These are phyloP conservation scores for Cyclotella baltica DNA, from an alignment of 108 stramenopile genomes.

Conservation along the genomic window DNA sequence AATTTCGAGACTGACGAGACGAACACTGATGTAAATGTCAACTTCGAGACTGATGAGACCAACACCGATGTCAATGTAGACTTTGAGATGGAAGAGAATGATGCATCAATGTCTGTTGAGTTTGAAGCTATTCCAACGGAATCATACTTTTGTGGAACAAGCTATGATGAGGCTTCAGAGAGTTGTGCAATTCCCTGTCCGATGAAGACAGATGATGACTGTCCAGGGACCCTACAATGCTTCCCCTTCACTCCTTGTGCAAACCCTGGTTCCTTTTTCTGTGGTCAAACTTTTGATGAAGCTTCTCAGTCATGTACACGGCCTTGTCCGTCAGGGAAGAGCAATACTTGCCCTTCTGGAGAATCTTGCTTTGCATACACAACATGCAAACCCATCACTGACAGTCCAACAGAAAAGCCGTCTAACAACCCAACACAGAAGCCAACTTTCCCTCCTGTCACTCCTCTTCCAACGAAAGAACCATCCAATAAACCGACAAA, in stretches of 20 bases:
- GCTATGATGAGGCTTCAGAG: conserved; percentile 46
- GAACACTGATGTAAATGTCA: background rate
- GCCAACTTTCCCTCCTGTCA: conserved; percentile 12
- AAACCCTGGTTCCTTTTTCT: conserved; percentile 66
- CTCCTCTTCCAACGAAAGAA: conserved; percentile 11
- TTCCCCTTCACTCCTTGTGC: conserved; percentile 53
- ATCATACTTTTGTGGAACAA: conserved; percentile 52
- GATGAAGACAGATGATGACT: conserved; percentile 30
- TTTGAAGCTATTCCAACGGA: conserved; percentile 36
- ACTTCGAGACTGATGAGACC: conserved; percentile 19
- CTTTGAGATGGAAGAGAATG: conserved; percentile 17
- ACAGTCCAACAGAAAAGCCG: conserved; percentile 19
- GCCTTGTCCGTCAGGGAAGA: conserved; percentile 76
- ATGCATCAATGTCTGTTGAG: conserved; percentile 3
- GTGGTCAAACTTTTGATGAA: conserved; percentile 80
- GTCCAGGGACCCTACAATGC: conserved; percentile 42
- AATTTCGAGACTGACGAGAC: background rate
- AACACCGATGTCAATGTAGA: conserved; percentile 3
- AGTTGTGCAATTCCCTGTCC: conserved; percentile 46
- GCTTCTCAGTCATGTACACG: conserved; percentile 64
- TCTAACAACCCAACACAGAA: conserved; percentile 20
- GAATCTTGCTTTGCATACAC: conserved; percentile 86
- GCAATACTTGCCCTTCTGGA: conserved; percentile 15
- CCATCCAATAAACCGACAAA: background rate
- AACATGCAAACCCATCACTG: conserved; percentile 54